These are phyloP conservation scores for Fusarium brevicatenulatum DNA, from an alignment of 2,329 filamentous ascomycete genomes.

Conservation along the genomic window DNA sequence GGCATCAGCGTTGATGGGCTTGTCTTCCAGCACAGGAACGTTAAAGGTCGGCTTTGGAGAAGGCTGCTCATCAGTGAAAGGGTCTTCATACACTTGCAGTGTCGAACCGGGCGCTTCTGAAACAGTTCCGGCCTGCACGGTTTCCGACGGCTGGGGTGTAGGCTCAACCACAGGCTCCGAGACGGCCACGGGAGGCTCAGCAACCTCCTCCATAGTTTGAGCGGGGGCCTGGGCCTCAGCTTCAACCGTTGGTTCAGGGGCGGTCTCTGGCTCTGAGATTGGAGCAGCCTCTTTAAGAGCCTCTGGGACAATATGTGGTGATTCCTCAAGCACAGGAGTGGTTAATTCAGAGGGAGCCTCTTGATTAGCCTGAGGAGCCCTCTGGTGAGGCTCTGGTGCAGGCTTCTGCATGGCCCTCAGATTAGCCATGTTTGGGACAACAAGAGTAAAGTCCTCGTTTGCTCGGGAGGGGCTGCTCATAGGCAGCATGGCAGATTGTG, in stretches of 20 bases:
- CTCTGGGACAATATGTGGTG: constrained; percentile 10
- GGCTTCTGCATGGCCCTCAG: constrained; percentile 45
- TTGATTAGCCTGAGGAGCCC: constrained; percentile 19
- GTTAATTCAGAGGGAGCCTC: constrained; percentile 19
- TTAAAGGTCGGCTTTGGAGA: constrained; percentile 59
- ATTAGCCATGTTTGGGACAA: constrained; percentile 59
- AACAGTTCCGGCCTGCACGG: constrained; percentile 11
- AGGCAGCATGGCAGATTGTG: constrained; percentile 44
- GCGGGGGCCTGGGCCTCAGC: constrained; percentile 48
- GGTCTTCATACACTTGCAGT: constrained; percentile 71
- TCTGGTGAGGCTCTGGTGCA: constrained; percentile 31
- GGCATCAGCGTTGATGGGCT: constrained; percentile 67
- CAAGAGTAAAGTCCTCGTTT: constrained; percentile 65
- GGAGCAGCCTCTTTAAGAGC: constrained; percentile 11
- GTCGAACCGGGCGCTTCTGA: constrained; percentile 21
- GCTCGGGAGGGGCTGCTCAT: constrained; percentile 57
- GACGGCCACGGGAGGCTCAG: background rate
- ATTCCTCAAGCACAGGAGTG: constrained; percentile 22
- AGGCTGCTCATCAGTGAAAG: constrained; percentile 61
- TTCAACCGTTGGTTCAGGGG: background rate
- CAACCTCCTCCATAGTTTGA: constrained; percentile 36
- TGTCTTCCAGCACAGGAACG: constrained; percentile 67
- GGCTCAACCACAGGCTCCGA: constrained; percentile 25
- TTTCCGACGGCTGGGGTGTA: background rate
- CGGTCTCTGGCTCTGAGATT: background rate